A percentile compares a stretch with the other conserved stretches of the same genome.
Evolutionary conservation across 2,329 filamentous ascomycete genomes (phyloP).

Genomic region (Aureobasidium sp.): DNA sequence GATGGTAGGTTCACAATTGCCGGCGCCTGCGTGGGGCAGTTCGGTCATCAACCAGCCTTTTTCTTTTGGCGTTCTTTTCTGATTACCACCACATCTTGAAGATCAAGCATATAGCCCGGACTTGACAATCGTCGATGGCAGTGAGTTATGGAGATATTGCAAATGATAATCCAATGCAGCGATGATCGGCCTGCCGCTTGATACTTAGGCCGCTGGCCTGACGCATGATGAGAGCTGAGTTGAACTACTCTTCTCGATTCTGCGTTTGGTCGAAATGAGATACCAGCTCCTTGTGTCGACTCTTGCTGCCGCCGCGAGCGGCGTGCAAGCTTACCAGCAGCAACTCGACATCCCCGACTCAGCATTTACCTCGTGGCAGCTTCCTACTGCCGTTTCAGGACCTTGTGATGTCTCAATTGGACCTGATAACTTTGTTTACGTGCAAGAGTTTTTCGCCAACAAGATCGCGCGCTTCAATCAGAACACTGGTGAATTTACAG

Average conservation of each 20-base stretch:
- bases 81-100: not conserved
- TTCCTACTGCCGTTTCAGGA: constrained; percentile 1
- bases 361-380: constrained; percentile 2
- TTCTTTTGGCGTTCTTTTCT: not conserved
- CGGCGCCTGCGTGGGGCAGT: not conserved
- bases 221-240: not conserved
- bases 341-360: not conserved
- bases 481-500: not conserved
- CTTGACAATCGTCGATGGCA: not conserved
- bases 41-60: not conserved
- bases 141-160: not conserved
- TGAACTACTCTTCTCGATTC: not conserved
- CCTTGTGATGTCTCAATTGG: constrained; percentile 1
- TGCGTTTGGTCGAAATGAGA: not conserved
- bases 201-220: not conserved
- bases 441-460: constrained; percentile 8
- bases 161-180: no score
- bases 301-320: not conserved
- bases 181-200: not conserved
- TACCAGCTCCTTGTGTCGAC: not conserved
- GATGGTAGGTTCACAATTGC: not conserved
- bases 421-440: constrained; percentile 1
- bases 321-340: not conserved
- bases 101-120: not conserved
- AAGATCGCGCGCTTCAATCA: constrained; percentile 7